Evolutionary conservation across 306 rosid genomes (phyloP), one percentile per base, ranked within the genome.

Genomic region (Sicyos baderoa): DNA sequence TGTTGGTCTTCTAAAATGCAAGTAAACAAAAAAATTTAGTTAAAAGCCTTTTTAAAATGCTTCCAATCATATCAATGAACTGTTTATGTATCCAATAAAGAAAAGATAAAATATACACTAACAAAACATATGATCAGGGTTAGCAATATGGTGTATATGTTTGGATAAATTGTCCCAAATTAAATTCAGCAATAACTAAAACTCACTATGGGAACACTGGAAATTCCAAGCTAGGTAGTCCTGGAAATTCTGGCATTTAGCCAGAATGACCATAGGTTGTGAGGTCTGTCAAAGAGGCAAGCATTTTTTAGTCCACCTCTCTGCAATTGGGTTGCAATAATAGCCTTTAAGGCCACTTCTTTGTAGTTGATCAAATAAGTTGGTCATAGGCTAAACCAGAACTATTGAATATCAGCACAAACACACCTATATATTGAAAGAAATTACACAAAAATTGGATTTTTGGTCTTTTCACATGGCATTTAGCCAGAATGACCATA

Each of bases 1-100:
- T 40, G 19, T 71, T 71, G 22, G 17, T 6, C 55, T 66, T 65
- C 48, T 42, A 66, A 66, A 7, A 32, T 56, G 16, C 35, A 32
- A 8, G 50, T 35, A 14, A 60, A 54, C 48, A 19, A 7, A 16
- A 7, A 15, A 22, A 29, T 59, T 32, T 4, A 5, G 23, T 75
- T 62, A 22, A 22, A 21, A 21, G 49, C 4, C n/a, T 53, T 53
- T 53, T 17, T 53, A 53, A 53, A 19, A 16, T 50, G 21, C 6
- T 45, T 45, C 50, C 16, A 10, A 45, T 45, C 50, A 11, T 45
- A 11, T 12, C 0, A 45, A 45, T 45, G 15, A 45, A 45, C 11
- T 45, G 50, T 45, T 45, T 45, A 45, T 45, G 50, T 11, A 11
- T 45, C 50, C 16, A 8, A 53, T 53, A 17, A 53, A 8, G 13